These are phyloP conservation scores for Magnolia officinalis DNA, from an alignment of 164 flowering plant species.

Conservation along the genomic window DNA sequence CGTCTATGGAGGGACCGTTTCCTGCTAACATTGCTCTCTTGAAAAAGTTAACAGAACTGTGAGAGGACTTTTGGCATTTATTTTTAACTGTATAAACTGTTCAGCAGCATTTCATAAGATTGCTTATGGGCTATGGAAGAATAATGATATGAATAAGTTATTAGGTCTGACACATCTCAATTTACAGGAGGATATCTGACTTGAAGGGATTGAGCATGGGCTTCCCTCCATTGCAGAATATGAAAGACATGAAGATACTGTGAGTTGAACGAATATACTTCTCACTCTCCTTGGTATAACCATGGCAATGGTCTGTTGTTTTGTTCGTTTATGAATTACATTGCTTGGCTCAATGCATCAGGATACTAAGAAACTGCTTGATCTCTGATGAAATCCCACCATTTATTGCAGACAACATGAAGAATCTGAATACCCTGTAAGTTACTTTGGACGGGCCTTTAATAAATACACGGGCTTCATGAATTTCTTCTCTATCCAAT, in stretches of 20 bases:
- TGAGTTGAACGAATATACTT: constrained; percentile 35
- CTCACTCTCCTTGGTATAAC: not conserved
- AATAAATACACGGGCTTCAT: not conserved
- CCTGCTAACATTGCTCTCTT: constrained; percentile 54
- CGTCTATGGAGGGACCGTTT: constrained; percentile 75
- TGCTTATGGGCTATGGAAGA: not conserved
- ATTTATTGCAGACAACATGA: constrained; percentile 38
- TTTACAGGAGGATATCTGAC: constrained; percentile 75
- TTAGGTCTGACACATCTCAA: constrained; percentile 7
- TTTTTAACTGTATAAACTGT: not conserved
- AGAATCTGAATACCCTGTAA: constrained; percentile 40
- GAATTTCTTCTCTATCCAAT: not conserved
- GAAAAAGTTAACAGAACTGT: constrained; percentile 52
- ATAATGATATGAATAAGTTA: not conserved
- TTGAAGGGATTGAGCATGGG: constrained; percentile 38
- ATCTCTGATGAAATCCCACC: constrained; percentile 55
- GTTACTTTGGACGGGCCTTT: constrained; percentile 13
- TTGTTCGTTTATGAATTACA: not conserved
- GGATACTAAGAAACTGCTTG: constrained; percentile 66
- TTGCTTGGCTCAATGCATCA: constrained; percentile 15
- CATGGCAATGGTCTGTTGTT: not conserved
- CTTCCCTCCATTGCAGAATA: constrained; percentile 50
- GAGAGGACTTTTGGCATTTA: constrained; percentile 18
- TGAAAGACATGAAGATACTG: constrained; percentile 40
- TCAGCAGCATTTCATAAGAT: not conserved